Conservation (phyloP, 495 filamentous ascomycete genomes). For the Platismatia glauca region DNA sequence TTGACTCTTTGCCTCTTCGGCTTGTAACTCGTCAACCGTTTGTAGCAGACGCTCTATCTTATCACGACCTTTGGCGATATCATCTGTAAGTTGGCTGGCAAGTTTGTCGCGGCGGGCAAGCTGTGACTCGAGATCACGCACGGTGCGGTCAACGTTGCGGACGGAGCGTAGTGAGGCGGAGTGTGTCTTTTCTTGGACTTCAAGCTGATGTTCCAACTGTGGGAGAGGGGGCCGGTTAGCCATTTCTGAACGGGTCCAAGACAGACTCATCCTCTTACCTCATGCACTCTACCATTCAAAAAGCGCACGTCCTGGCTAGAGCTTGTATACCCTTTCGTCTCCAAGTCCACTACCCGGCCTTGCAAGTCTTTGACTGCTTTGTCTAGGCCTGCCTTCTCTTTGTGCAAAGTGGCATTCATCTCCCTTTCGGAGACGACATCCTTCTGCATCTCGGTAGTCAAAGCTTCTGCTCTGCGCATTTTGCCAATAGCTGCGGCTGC, state of each 20-base stretch:
- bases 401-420: constrained; percentile 70
- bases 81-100: constrained; percentile 67
- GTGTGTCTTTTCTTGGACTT: constrained; percentile 69
- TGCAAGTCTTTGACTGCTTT: constrained; percentile 89
- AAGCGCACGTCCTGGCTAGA: constrained; percentile 93
- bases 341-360: constrained; percentile 79
- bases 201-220: constrained; percentile 86
- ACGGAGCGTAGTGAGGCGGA: constrained; percentile 73
- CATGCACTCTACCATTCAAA: constrained; percentile 88
- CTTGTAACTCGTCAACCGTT: constrained; percentile 89
- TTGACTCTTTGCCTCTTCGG: constrained; percentile 70
- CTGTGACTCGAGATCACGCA: constrained; percentile 87
- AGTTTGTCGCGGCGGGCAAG: constrained; percentile 88
- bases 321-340: constrained; percentile 92
- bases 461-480: constrained; percentile 92
- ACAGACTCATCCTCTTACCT: constrained; percentile 52
- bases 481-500: constrained; percentile 89
- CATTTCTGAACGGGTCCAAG: background rate
- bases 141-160: constrained; percentile 88
- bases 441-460: constrained; percentile 84
- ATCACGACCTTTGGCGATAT: constrained; percentile 73
- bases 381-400: constrained; percentile 84
- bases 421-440: constrained; percentile 90
- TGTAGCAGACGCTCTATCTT: constrained; percentile 80
- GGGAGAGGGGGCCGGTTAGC: constrained; percentile 18